phyloP scores from a whole-genome alignment of 176 grass and related monocot species.

The Phoenix roebelenii region DNA sequence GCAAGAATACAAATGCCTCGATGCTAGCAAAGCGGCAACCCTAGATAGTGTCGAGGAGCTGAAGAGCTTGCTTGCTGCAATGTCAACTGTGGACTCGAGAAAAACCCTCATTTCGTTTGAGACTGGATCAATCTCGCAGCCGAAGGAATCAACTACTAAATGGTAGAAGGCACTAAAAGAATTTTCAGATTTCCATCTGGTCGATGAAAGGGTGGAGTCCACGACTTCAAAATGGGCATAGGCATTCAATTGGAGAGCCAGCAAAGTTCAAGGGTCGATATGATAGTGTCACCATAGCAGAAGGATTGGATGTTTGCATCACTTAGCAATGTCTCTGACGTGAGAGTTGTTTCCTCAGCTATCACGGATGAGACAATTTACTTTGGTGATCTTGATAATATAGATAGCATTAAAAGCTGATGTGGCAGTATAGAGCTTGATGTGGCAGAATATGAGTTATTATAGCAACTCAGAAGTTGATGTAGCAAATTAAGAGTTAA shows the following conservation, averaged over 20 bases:
- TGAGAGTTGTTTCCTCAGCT: conserved; percentile 33
- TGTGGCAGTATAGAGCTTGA: too few relatives aligned
- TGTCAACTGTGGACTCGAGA: conserved; percentile 36
- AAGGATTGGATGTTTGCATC: conserved; percentile 55
- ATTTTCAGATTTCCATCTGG: conserved; percentile 15
- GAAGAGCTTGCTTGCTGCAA: conserved; percentile 63
- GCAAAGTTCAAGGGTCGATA: conserved; percentile 40
- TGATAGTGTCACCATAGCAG: conserved; percentile 10
- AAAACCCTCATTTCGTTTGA: conserved; percentile 16
- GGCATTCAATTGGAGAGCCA: conserved; percentile 45
- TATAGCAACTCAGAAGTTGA: too few relatives aligned
- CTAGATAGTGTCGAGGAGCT: conserved; percentile 55
- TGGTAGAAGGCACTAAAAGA: conserved; percentile 1
- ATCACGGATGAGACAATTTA: conserved; percentile 26
- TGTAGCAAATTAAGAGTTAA: too few relatives aligned
- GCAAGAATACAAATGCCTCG: conserved; percentile 68
- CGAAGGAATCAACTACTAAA: conserved; percentile 30
- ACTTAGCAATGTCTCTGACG: conserved; percentile 61
- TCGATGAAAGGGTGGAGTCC: conserved; percentile 25
- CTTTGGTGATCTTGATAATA: conserved; percentile 52
- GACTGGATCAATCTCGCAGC: background rate
- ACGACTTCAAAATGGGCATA: conserved; percentile 22
- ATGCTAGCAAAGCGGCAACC: conserved; percentile 60
- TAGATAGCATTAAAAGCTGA: conserved; percentile 21
- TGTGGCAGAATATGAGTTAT: too few relatives aligned